Percentiles rank a stretch among this genome's conserved stretches.
Evolutionary conservation across 768 basidiomycete genomes (phyloP).

Genomic region (Mycena galericulata): DNA sequence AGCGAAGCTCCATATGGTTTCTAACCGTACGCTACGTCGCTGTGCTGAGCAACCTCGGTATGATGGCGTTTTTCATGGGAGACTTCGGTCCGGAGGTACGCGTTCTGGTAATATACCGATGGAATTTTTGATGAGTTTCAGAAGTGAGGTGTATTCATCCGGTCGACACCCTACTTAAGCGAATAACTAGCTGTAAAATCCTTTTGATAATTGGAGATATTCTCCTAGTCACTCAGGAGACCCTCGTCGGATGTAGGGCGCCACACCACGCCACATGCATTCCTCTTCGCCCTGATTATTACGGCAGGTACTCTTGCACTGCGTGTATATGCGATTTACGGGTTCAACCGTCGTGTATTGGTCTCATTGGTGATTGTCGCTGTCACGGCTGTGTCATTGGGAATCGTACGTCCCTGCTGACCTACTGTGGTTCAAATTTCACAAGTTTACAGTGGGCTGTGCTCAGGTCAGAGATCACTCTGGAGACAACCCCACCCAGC

Average conservation of each 20-base stretch:
- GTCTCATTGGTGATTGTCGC: background rate
- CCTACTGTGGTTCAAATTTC: background rate
- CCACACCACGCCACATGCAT: background rate
- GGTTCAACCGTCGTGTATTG: slow-evolving; percentile 5
- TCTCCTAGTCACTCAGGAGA: background rate
- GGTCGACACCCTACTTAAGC: no score
- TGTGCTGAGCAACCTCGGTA: background rate
- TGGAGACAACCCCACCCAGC: background rate
- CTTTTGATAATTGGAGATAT: background rate
- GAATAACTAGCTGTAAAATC: background rate
- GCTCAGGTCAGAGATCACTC: background rate
- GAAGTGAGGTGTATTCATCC: background rate
- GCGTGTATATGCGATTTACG: slow-evolving; percentile 11
- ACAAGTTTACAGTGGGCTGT: background rate
- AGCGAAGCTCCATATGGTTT: slow-evolving; percentile 4
- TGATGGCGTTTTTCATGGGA: background rate
- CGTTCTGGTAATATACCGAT: background rate
- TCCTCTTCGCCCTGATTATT: background rate
- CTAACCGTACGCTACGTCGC: background rate
- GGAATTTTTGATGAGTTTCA: no score
- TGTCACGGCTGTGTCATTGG: background rate
- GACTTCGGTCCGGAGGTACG: background rate
- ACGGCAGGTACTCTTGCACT: background rate
- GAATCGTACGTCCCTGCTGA: background rate
- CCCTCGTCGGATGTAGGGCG: background rate